Base-by-base conservation (phyloP, 225 moss, liverwort and hornwort species). In the Sphagnum contortum region DNA sequence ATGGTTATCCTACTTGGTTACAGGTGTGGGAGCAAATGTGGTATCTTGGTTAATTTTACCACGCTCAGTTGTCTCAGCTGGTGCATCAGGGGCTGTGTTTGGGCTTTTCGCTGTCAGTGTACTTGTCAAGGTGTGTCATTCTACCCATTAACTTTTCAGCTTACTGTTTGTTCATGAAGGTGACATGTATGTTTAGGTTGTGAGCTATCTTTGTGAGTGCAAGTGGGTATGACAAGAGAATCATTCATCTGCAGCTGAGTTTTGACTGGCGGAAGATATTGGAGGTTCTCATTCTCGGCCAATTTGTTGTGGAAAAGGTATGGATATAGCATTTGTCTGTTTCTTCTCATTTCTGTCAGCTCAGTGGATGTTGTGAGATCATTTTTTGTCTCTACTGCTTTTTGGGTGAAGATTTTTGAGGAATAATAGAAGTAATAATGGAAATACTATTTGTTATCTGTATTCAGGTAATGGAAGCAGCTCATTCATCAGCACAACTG, bases 261-360 rank as follows among this genome's bases (percentile, higher is more conserved):
- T 98, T 87, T 59, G 89, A 98, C 71, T 98, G 96, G 96, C 84
- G 92, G 56, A 96, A 98, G 73, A 82, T 98, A 47, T 64, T 98
- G 74, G 96, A 98, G 73, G 96, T 98, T 66, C 65, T 98, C 70
- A 98, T 98, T 54, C 75, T 98, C 75, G 96, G 96, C n/a, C 96
- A 92, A 74, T 98, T 98, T 65, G 96, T 98, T 70, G 90, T 98
- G 69, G 96, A 98, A 29, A 92, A 83, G 92, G 92, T 98, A 71
- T 9, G 51, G 9, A 52, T 9, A 9, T 52, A 52, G 5, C 51
- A 5, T 9, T 5, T 52, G 5, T 5, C 51, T 9, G 9, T 52
- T 52, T 52, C 5, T 52, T 52, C 51, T 52, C 51, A 5, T 52
- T 52, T 52, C 51, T 52, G 51, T 9, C 5, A 9, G 5, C 5